Conservation (phyloP, 768 basidiomycete species). For the Mycena leptocephala region DNA sequence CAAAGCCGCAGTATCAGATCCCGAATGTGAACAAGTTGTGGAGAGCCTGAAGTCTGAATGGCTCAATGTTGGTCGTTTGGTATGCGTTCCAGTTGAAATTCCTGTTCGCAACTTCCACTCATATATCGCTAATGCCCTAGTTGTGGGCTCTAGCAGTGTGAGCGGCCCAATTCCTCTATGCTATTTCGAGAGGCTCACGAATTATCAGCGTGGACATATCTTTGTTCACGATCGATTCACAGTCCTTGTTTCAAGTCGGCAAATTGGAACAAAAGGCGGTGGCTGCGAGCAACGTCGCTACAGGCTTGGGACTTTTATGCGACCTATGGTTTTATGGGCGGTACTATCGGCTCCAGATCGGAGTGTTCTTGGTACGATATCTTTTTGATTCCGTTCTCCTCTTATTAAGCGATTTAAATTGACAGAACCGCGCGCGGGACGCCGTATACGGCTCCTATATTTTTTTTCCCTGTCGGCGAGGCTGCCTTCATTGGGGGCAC, state of each 20-base stretch:
- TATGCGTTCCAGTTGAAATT: background rate
- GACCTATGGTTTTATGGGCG: background rate
- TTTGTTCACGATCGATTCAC: background rate
- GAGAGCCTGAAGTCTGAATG: constrained; percentile 9
- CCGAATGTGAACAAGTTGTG: background rate
- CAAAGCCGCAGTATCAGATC: background rate
- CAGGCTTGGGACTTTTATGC: background rate
- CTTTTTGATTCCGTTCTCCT: background rate
- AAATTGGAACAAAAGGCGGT: background rate
- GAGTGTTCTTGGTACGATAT: constrained; percentile 1
- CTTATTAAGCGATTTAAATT: background rate
- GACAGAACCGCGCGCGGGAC: constrained; percentile 12
- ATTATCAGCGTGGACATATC: background rate
- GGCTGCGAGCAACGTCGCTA: background rate
- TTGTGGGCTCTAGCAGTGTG: background rate
- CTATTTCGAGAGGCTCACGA: background rate
- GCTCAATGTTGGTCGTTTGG: background rate
- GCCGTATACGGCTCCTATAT: constrained; percentile 11
- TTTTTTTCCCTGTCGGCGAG: constrained; percentile 17
- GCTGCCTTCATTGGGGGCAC: background rate
- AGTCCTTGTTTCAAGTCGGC: constrained; percentile 11
- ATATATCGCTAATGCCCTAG: background rate
- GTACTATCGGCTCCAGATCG: background rate
- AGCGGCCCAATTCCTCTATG: background rate
- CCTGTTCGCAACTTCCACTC: no score